Percentiles rank a stretch among this genome's conserved stretches.
These are phyloP conservation scores for Cytospora schulzeri DNA, from an alignment of 2,329 filamentous ascomycete species.

Conservation along the genomic window DNA sequence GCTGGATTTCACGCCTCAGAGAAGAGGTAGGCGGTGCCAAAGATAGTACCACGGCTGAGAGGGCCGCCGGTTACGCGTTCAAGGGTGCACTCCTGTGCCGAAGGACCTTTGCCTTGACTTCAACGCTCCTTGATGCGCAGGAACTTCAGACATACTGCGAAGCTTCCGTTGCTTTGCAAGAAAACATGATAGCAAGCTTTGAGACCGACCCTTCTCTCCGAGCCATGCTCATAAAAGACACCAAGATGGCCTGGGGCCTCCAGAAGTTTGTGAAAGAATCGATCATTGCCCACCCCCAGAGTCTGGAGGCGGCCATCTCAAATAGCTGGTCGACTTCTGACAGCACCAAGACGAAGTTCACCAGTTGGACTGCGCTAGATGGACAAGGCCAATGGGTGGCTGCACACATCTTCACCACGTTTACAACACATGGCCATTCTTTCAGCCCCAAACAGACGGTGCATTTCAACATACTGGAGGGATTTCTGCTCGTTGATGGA, in stretches of 20 bases:
- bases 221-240: slow-evolving; percentile 48
- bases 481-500: slow-evolving; percentile 42
- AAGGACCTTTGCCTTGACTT: slow-evolving; percentile 42
- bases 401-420: slow-evolving; percentile 30
- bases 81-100: slow-evolving; percentile 44
- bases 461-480: slow-evolving; percentile 41
- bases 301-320: slow-evolving; percentile 41
- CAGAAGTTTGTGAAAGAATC: slow-evolving; percentile 38
- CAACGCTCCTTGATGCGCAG: slow-evolving; percentile 13
- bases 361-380: slow-evolving; percentile 17
- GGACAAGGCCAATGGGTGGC: slow-evolving; percentile 40
- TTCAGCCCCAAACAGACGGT: slow-evolving; percentile 29
- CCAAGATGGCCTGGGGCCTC: slow-evolving; percentile 46
- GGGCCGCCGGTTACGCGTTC: slow-evolving; percentile 49
- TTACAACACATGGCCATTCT: background rate
- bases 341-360: slow-evolving; percentile 9
- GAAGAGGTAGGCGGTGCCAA: slow-evolving; percentile 44
- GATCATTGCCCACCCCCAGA: slow-evolving; percentile 33
- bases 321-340: slow-evolving; percentile 46
- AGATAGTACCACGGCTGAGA: slow-evolving; percentile 42
- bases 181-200: slow-evolving; percentile 46
- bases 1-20: slow-evolving; percentile 54
- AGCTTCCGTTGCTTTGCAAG: slow-evolving; percentile 48
- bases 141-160: slow-evolving; percentile 39
- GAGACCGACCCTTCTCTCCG: slow-evolving; percentile 39